Evolutionary conservation across 768 basidiomycete species (phyloP).

Genomic region (Mycena leptocephala): DNA sequence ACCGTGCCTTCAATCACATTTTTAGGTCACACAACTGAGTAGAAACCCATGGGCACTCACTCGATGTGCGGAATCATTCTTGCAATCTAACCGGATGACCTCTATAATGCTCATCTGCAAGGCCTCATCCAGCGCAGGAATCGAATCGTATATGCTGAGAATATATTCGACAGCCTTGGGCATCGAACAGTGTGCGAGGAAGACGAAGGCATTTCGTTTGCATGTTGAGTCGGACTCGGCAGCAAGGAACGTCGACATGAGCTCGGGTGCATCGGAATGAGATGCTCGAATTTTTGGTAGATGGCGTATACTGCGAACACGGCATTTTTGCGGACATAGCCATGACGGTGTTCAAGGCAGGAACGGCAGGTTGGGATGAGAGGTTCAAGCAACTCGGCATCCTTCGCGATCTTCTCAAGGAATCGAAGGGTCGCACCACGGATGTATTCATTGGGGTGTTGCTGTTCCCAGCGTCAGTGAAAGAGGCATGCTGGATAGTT

Average conservation of each 20-base stretch:
- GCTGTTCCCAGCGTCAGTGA: slow-evolving; percentile 61
- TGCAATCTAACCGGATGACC: slow-evolving; percentile 92
- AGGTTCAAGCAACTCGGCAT: slow-evolving; percentile 95
- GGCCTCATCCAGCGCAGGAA: slow-evolving; percentile 88
- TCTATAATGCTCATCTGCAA: slow-evolving; percentile 98
- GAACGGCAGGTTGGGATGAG: slow-evolving; percentile 94
- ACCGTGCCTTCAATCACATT: slow-evolving; percentile 75
- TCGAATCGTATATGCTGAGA: slow-evolving; percentile 86
- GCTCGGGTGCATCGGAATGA: slow-evolving; percentile 96
- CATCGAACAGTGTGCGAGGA: slow-evolving; percentile 90
- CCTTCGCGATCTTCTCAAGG: slow-evolving; percentile 95
- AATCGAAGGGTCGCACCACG: slow-evolving; percentile 98
- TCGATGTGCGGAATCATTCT: slow-evolving; percentile 85
- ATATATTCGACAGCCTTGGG: slow-evolving; percentile 95
- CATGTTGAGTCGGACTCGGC: slow-evolving; percentile 97
- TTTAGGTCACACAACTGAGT: slow-evolving; percentile 22
- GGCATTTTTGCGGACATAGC: slow-evolving; percentile 98
- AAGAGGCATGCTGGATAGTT: slow-evolving; percentile 13
- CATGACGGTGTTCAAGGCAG: slow-evolving; percentile 97
- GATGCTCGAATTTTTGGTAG: slow-evolving; percentile 93
- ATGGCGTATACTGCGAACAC: slow-evolving; percentile 97
- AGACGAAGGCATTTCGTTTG: slow-evolving; percentile 97
- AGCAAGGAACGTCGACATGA: slow-evolving; percentile 95
- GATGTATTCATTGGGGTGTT: slow-evolving; percentile 99
- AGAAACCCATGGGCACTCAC: slow-evolving; percentile 61